Percentiles rank a stretch among this genome's conserved stretches.
These are phyloP conservation scores for Dillenia turbinata DNA, from an alignment of 164 flowering plant genomes.

Conservation along the genomic window DNA sequence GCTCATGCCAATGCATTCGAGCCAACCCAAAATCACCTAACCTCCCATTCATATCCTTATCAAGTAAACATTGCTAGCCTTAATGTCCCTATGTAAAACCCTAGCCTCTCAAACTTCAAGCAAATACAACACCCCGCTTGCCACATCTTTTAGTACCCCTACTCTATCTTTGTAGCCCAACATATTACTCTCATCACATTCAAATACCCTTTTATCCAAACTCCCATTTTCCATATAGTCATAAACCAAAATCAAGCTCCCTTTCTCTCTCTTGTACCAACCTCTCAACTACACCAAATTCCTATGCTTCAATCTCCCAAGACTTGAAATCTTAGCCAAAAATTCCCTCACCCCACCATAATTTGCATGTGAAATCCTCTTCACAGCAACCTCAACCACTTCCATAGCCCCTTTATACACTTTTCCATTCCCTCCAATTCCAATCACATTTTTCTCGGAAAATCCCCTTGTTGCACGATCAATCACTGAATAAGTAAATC, in stretches of 20 bases:
- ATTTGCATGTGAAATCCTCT: constrained; percentile 43
- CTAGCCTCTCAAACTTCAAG: constrained; percentile 67
- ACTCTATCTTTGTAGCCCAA: constrained; percentile 41
- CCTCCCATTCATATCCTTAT: constrained; percentile 59
- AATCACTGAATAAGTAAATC: constrained; percentile 41
- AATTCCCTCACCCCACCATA: constrained; percentile 47
- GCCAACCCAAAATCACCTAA: constrained; percentile 75
- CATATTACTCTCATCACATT: constrained; percentile 29
- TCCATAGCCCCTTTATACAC: constrained; percentile 57
- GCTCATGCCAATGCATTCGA: constrained; percentile 45
- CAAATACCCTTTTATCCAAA: constrained; percentile 53
- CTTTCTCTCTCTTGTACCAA: constrained; percentile 65
- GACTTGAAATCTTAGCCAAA: constrained; percentile 60
- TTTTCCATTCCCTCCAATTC: constrained; percentile 66
- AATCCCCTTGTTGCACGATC: constrained; percentile 48
- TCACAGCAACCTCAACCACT: constrained; percentile 54
- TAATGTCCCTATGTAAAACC: constrained; percentile 70
- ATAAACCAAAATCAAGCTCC: constrained; percentile 49
- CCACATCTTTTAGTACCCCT: constrained; percentile 50
- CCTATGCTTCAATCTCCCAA: constrained; percentile 61
- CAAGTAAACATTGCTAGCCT: constrained; percentile 72
- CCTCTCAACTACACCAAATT: constrained; percentile 65
- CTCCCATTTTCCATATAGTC: constrained; percentile 78
- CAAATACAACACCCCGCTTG: constrained; percentile 47
- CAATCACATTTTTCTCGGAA: constrained; percentile 55